These are phyloP conservation scores for Penicillium paradoxum DNA, from an alignment of 495 filamentous ascomycete genomes.

Conservation along the genomic window DNA sequence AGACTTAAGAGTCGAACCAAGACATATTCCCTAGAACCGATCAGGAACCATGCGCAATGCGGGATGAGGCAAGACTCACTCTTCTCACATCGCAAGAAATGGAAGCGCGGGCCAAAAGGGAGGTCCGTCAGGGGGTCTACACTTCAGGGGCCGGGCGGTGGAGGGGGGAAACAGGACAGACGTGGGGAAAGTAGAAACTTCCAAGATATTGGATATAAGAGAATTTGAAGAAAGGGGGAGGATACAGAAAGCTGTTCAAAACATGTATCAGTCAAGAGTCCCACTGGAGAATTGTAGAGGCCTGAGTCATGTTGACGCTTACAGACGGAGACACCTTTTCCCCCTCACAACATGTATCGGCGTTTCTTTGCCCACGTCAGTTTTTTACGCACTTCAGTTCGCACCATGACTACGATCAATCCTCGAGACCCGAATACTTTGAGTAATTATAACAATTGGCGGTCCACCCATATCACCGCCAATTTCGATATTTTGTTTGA, in stretches of 20 bases:
- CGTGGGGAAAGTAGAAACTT: constrained; percentile 5
- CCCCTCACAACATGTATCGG: too few species aligned
- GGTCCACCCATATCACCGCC: constrained; percentile 72
- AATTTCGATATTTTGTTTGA: constrained; percentile 79
- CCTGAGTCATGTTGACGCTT: not conserved
- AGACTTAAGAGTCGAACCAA: not conserved
- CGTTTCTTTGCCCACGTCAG: not conserved
- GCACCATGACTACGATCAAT: constrained; percentile 43
- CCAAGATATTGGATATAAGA: too few species aligned
- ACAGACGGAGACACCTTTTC: too few species aligned
- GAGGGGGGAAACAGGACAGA: not conserved
- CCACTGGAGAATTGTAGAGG: not conserved
- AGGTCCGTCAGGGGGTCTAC: not conserved
- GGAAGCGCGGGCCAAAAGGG: too few species aligned
- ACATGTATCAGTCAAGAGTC: too few species aligned
- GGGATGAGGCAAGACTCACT: not conserved
- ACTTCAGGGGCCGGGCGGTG: not conserved
- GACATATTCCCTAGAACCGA: constrained; percentile 10
- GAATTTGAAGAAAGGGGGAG: too few species aligned
- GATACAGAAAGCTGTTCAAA: too few species aligned
- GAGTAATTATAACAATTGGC: constrained; percentile 83
- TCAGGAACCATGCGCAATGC: not conserved
- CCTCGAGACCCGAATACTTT: constrained; percentile 82
- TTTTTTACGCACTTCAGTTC: not conserved
- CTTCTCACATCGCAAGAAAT: not conserved